phyloP scores from a whole-genome alignment of 345 rosid genomes.

The Syzygium grande region DNA sequence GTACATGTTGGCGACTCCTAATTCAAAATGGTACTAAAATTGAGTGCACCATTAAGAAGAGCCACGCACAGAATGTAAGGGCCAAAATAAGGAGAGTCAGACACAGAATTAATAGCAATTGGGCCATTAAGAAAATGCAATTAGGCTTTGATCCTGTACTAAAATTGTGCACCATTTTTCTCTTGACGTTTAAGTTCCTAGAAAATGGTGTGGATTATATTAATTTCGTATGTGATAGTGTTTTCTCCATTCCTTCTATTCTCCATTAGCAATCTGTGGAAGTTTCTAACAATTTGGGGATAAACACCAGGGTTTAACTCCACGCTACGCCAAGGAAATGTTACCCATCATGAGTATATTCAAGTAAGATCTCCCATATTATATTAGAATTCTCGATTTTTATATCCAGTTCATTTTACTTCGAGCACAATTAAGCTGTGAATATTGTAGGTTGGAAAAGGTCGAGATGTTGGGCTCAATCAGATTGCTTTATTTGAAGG shows the following conservation, averaged over 20 bases:
- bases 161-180: background rate
- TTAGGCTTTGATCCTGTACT: background rate
- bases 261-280: background rate
- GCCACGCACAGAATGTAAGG: background rate
- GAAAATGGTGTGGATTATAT: background rate
- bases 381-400: background rate
- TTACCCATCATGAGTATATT: slow-evolving; percentile 98
- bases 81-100: background rate
- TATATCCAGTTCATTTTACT: background rate
- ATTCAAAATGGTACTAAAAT: background rate
- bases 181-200: background rate
- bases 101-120: background rate
- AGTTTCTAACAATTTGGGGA: background rate
- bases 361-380: slow-evolving; percentile 39
- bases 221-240: background rate
- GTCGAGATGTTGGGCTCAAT: slow-evolving; percentile 97
- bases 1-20: too few species aligned
- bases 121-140: background rate
- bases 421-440: background rate
- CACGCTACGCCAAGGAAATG: slow-evolving; percentile 91
- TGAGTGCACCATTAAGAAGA: background rate
- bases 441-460: slow-evolving; percentile 86
- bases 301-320: slow-evolving; percentile 75
- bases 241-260: background rate
- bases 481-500: slow-evolving; percentile 99